Evolutionary conservation across 2,329 filamentous ascomycete species (phyloP).

Genomic region (Beauveria asiatica): DNA sequence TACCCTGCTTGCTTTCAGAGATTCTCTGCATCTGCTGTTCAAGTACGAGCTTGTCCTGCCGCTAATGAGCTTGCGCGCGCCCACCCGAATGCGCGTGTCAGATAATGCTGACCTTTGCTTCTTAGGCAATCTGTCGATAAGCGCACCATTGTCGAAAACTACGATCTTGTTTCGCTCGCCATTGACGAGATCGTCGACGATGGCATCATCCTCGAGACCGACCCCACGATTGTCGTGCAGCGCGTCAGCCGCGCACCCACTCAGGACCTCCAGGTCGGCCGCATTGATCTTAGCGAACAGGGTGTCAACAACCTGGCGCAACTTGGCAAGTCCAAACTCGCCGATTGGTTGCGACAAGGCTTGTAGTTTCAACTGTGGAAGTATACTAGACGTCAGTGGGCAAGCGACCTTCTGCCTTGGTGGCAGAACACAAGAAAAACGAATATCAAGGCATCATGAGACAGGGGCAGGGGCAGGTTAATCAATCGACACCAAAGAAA

Average conservation of each 20-base stretch:
- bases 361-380: conserved; percentile 37
- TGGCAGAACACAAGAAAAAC: background rate
- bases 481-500: background rate
- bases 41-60: conserved; percentile 51
- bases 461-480: background rate
- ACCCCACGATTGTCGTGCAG: conserved; percentile 87
- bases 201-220: conserved; percentile 94
- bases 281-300: conserved; percentile 92
- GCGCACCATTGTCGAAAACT: conserved; percentile 96
- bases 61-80: background rate
- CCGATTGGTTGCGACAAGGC: conserved; percentile 83
- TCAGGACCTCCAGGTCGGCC: conserved; percentile 85
- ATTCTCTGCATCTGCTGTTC: conserved; percentile 82
- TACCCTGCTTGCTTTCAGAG: conserved; percentile 81
- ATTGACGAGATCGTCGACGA: conserved; percentile 95
- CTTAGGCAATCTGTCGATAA: conserved; percentile 89
- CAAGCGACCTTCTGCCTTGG: background rate
- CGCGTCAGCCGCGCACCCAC: conserved; percentile 86
- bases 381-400: background rate
- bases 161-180: conserved; percentile 86
- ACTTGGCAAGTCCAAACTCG: conserved; percentile 84
- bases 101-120: conserved; percentile 9
- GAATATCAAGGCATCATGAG: conserved; percentile 4
- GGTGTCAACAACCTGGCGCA: conserved; percentile 90
- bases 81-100: background rate